A percentile compares a stretch with the other conserved stretches of the same genome.
These are phyloP conservation scores for Backusella sp. DNA, from an alignment of 192 early-diverging fungal genomes.

Conservation along the genomic window DNA sequence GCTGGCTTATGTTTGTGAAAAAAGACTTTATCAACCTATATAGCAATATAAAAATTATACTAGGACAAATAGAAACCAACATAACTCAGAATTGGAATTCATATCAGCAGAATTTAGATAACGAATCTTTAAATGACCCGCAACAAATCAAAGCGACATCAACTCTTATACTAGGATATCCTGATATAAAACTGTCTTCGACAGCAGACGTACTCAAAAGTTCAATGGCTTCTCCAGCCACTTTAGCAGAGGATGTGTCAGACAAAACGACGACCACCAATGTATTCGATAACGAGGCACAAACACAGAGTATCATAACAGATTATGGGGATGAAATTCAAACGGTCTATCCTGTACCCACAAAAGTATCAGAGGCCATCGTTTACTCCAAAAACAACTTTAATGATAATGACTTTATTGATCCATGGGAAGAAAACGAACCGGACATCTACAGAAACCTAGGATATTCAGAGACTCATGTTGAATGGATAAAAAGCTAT, in stretches of 20 bases:
- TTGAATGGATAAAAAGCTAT: conserved; percentile 17
- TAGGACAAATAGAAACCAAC: background rate
- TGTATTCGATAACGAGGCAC: background rate
- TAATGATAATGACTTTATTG: background rate
- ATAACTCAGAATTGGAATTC: background rate
- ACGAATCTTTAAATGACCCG: background rate
- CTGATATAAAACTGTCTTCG: background rate
- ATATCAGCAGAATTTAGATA: background rate
- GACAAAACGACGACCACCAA: background rate
- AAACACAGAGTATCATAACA: background rate
- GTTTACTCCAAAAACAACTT: background rate
- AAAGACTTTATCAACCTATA: background rate
- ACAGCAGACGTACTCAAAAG: background rate
- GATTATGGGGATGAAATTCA: background rate
- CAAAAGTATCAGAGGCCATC: background rate
- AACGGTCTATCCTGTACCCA: background rate
- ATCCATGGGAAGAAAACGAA: background rate
- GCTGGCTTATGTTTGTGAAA: background rate
- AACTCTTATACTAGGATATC: background rate
- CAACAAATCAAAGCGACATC: background rate
- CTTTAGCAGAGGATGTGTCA: background rate
- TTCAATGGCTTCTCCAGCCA: background rate
- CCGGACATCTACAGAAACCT: background rate
- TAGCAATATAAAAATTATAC: background rate
- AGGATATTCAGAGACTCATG: conserved; percentile 18